phyloP scores from a whole-genome alignment of 257 asterid species.

The Fraxinus americana region DNA sequence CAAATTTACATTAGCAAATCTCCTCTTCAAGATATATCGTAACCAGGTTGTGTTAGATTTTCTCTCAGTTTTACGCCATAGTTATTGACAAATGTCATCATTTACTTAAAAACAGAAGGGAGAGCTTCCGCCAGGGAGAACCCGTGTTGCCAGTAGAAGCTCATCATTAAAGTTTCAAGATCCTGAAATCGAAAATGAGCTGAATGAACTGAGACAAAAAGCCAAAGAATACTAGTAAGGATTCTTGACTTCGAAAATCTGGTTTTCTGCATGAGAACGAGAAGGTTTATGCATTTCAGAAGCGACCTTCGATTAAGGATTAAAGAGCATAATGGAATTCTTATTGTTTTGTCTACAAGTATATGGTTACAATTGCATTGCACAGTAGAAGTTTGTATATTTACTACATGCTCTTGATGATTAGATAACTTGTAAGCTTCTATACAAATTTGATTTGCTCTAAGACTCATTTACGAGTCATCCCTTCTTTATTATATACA shows the following conservation, averaged over 20 bases:
- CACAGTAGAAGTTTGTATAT: too few relatives aligned
- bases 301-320: too few relatives aligned
- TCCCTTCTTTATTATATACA: too few relatives aligned
- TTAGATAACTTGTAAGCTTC: too few relatives aligned
- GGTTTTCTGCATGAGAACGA: too few relatives aligned
- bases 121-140: conserved; percentile 91
- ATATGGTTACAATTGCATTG: too few relatives aligned
- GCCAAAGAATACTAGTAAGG: background rate
- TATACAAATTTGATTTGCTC: too few relatives aligned
- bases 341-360: too few relatives aligned
- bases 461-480: too few relatives aligned
- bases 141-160: conserved; percentile 46
- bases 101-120: conserved; percentile 63
- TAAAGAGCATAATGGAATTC: too few relatives aligned
- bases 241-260: background rate
- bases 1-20: background rate
- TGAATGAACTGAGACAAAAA: background rate
- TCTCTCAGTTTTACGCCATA: background rate
- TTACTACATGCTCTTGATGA: too few relatives aligned
- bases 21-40: background rate
- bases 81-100: background rate
- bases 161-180: background rate
- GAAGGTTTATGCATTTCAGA: too few relatives aligned
- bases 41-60: background rate
- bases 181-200: conserved; percentile 6